Evolutionary conservation across 2,329 filamentous ascomycete species (phyloP), one percentile per base, ranked within the genome.

Genomic region (Cladophialophora chaetospira): DNA sequence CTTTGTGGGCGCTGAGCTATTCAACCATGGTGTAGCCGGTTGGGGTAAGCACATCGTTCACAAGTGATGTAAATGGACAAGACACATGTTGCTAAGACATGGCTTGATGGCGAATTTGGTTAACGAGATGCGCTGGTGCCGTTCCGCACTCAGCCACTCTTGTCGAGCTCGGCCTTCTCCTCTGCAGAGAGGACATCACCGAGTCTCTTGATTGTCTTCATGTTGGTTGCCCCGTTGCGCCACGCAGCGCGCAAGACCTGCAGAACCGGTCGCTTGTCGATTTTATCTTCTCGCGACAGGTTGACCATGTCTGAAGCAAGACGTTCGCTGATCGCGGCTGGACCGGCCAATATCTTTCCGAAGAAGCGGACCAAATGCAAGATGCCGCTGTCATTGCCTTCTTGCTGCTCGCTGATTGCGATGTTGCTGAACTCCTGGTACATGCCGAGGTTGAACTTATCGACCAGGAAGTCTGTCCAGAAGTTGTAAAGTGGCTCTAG

Each of bases 371-470:
- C 75, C 53, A 91, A 75, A 69, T 82, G 82, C 57, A 78, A 78
- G 68, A 88, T 75, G 46, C 88, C 88, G 62, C 75, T 75, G 57
- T 76, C 75, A 58, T 78, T 78, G 66, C 74, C 73, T 66, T 76
- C 76, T 55, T 73, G 70, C 53, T 80, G 77, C 72, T 91, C 88
- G 68, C 86, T 83, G 60, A 86, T 74, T 53, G 88, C 88, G 69
- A 82, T 79, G 66, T 77, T 75, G 62, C 84, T 83, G 74, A 91
- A 91, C 70, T 91, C 88, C 68, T 83, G 77, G 74, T 91, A 91
- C 83, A 92, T 88, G 68, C 77, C 78, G 57, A 80, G 77, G 71
- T 91, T 88, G 80, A 91, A 91, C 73, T 88, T 86, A 66, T 83
- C 80, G 61, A 85, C 80, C 62, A 91, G 78, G 68, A 88, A 89